Conservation (phyloP, 2,329 filamentous ascomycete genomes). For the Talaromyces sp. region DNA sequence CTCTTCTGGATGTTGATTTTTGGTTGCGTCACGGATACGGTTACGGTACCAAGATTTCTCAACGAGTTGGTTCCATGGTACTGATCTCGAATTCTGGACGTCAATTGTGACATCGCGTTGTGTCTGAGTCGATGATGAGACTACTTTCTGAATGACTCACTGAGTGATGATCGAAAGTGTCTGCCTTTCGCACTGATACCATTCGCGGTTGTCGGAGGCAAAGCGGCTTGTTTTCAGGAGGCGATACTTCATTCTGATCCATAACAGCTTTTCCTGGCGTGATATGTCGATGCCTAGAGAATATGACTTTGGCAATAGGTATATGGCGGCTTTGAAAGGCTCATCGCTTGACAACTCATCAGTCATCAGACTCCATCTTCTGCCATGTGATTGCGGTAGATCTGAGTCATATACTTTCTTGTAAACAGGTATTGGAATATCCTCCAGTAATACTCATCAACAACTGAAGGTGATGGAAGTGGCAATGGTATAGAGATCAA, state of each 20-base stretch:
- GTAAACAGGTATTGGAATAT: not conserved
- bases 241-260: not conserved
- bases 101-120: not conserved
- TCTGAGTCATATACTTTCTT: not conserved
- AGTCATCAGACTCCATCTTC: not conserved
- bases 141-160: not conserved
- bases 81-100: not conserved
- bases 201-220: not conserved
- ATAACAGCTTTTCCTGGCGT: not conserved
- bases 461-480: not conserved
- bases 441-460: not conserved
- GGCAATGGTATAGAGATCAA: not conserved
- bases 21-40: not conserved
- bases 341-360: conserved; percentile 2
- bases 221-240: not conserved
- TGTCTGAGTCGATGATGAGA: not conserved
- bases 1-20: not conserved
- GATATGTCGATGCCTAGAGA: not conserved
- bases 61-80: conserved; percentile 1
- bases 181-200: not conserved
- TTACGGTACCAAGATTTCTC: not conserved
- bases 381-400: not conserved
- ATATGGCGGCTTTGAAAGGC: not conserved
- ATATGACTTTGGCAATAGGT: not conserved
- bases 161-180: not conserved